Base-by-base conservation (phyloP, 2,329 filamentous ascomycete species). In the Diplodia mutila region DNA sequence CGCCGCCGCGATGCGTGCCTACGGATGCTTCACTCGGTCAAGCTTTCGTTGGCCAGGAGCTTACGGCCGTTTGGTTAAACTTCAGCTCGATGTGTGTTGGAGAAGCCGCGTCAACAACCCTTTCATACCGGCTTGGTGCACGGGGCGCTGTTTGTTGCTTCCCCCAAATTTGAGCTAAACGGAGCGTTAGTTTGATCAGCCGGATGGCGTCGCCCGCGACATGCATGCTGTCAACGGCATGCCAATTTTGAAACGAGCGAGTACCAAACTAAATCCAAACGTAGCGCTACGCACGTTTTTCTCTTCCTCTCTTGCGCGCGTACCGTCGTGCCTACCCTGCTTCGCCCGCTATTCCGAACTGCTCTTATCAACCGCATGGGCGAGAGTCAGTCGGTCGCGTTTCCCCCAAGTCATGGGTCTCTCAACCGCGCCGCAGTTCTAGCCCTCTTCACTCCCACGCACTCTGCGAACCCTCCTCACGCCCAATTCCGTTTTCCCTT, bases 121-220 rank as follows among this genome's bases (percentile, higher is more conserved):
- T 57, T 57, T 57, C 53, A 57, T 57, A 57, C 53, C 53, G 53
- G 53, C 53, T 14, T 9, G 32, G 34, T 6, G 21, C 53, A 25
- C 53, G 53, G 53, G 9, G 32, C 32, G 32, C 32, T 11, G 32
- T 34, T 12, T 34, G 32, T n/a, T n/a, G 29, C 32, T 34, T 46
- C 18, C 42, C 42, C 42, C n/a, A n/a, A n/a, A 46, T 21, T 46
- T 46, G 42, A 46, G 42, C 42, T 21, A n/a, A 46, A 42, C 39
- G 39, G 39, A 32, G 16, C 14, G 39, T 42, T 42, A 42, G 42
- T 46, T 46, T 46, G 42, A 46, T 46, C 42, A 46, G 8, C 42
- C 42, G 7, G 42, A 42, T 6, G 39, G n/a, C n/a, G n/a, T n/a
- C n/a, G n/a, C n/a, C n/a, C 39, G 39, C 39, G 39, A 42, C 39